Conservation (phyloP, 345 rosid genomes). For the Pistacia integerrima region DNA sequence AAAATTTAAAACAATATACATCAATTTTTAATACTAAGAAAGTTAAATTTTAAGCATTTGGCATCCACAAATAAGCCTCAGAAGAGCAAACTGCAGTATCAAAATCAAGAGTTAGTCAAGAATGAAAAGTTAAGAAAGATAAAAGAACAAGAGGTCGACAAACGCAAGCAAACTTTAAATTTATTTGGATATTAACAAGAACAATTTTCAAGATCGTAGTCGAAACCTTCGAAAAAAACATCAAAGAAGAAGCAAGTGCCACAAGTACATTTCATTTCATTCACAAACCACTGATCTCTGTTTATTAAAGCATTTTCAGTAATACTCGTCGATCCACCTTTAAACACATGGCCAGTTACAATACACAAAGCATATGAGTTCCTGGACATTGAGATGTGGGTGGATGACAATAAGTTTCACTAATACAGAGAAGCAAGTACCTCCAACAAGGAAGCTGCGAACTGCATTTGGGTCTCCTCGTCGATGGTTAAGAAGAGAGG, state of each 20-base stretch:
- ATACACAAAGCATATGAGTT: conserved; percentile 11
- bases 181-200: conserved; percentile 33
- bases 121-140: neutral
- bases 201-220: conserved; percentile 11
- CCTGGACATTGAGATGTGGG: conserved; percentile 22
- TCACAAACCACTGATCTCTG: conserved; percentile 26
- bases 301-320: conserved; percentile 36
- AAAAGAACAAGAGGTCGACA: neutral
- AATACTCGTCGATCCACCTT: conserved; percentile 22
- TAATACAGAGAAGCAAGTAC: conserved; percentile 69
- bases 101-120: neutral
- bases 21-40: no score
- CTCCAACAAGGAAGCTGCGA: conserved; percentile 86
- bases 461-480: conserved; percentile 91
- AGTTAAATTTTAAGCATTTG: no score
- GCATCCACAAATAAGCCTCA: no score
- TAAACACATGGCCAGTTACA: conserved; percentile 21
- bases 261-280: conserved; percentile 18
- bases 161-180: conserved; percentile 16
- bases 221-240: neutral
- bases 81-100: no score
- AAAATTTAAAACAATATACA: no score
- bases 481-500: conserved; percentile 91
- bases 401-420: conserved; percentile 29
- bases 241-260: conserved; percentile 22